These are phyloP conservation scores for Cryptococcus jaspeensis DNA, from an alignment of 1,284 basidiomycete species.

Conservation along the genomic window DNA sequence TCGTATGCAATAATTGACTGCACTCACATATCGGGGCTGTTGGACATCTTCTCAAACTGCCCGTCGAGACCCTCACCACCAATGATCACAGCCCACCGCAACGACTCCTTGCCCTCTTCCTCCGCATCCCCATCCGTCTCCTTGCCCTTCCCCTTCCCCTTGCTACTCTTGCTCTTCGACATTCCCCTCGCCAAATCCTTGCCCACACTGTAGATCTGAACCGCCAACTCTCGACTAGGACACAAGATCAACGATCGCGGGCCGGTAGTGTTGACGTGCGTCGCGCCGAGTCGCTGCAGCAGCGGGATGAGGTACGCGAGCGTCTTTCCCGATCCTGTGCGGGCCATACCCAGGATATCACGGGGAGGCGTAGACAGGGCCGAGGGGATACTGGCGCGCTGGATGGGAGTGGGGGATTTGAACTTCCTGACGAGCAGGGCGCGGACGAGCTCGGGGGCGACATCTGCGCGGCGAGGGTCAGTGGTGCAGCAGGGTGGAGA, in stretches of 20 bases:
- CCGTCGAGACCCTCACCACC: conserved; percentile 95
- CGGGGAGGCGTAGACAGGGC: conserved; percentile 81
- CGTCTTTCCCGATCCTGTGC: conserved; percentile 97
- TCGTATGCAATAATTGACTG: too few relatives aligned
- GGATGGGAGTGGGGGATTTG: conserved; percentile 94
- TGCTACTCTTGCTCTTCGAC: conserved; percentile 57
- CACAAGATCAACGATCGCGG: conserved; percentile 85
- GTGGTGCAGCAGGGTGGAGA: neutral
- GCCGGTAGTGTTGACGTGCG: conserved; percentile 77
- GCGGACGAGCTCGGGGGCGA: conserved; percentile 18
- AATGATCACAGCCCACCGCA: conserved; percentile 92
- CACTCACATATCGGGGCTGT: conserved; percentile 89
- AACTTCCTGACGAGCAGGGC: conserved; percentile 88
- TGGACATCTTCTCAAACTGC: conserved; percentile 93
- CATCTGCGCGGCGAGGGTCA: conserved; percentile 16
- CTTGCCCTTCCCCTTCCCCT: conserved; percentile 57
- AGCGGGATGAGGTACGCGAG: conserved; percentile 94
- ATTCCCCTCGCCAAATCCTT: conserved; percentile 80
- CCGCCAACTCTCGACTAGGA: conserved; percentile 89
- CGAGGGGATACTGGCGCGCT: conserved; percentile 83
- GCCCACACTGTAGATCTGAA: conserved; percentile 91
- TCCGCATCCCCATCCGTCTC: conserved; percentile 54
- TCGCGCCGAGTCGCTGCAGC: conserved; percentile 78
- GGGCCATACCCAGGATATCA: conserved; percentile 97
- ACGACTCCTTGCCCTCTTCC: conserved; percentile 57